These are phyloP conservation scores for Talaromyces adpressus DNA, from an alignment of 495 filamentous ascomycete species.

Conservation along the genomic window DNA sequence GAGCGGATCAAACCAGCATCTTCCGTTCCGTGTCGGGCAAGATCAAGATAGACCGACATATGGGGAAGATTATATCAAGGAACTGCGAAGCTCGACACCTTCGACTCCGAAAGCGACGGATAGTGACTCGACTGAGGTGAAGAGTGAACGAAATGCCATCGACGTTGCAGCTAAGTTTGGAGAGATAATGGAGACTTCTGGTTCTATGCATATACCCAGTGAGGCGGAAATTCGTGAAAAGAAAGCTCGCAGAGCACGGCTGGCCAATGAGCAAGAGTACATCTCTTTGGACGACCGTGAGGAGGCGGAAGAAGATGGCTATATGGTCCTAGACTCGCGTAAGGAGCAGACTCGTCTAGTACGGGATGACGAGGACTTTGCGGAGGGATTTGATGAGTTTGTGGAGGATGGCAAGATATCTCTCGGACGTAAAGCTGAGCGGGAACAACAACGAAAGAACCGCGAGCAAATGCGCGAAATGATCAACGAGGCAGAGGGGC, in stretches of 20 bases:
- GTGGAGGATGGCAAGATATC: conserved; percentile 77
- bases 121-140: conserved; percentile 26
- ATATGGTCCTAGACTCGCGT: conserved; percentile 34
- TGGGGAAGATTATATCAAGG: conserved; percentile 76
- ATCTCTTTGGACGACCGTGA: conserved; percentile 64
- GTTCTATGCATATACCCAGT: conserved; percentile 56
- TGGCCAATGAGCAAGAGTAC: conserved; percentile 75
- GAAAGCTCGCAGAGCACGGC: conserved; percentile 75
- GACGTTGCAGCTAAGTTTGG: conserved; percentile 64
- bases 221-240: conserved; percentile 88
- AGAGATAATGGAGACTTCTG: conserved; percentile 31
- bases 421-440: conserved; percentile 72
- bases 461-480: conserved; percentile 74
- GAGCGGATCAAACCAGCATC: conserved; percentile 30
- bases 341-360: conserved; percentile 64
- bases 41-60: conserved; percentile 76
- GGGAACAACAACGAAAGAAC: conserved; percentile 59
- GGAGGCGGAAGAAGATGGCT: conserved; percentile 39
- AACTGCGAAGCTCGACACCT: conserved; percentile 76
- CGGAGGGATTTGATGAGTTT: conserved; percentile 90
- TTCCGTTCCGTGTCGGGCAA: conserved; percentile 50
- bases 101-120: conserved; percentile 59
- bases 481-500: conserved; percentile 71
- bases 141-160: conserved; percentile 53
- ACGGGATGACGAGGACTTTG: conserved; percentile 86